A percentile compares a stretch with the other conserved stretches of the same genome.
These are phyloP conservation scores for Rhynchospora breviuscula DNA, from an alignment of 176 grass and related monocot species.

Conservation along the genomic window DNA sequence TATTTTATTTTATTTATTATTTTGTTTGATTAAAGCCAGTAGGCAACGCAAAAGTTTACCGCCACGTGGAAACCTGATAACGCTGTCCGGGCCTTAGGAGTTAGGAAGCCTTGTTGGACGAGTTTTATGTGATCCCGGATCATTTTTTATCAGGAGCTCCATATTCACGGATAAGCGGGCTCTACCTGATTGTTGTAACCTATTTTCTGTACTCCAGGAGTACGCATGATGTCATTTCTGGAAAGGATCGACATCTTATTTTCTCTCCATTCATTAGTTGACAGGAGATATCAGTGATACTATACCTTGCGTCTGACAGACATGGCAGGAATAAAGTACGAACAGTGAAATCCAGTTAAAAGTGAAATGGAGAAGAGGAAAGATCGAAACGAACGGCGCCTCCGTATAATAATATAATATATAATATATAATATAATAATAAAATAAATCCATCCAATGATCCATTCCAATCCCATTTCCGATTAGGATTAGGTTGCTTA, in stretches of 20 bases:
- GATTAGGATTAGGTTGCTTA: background rate
- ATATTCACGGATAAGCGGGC: background rate
- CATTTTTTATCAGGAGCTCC: background rate
- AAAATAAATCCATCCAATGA: too few relatives aligned
- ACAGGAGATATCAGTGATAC: background rate
- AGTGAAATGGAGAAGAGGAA: background rate
- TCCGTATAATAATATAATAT: too few relatives aligned
- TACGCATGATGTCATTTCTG: background rate
- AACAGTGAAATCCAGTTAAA: background rate
- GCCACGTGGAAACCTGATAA: slow-evolving; percentile 45
- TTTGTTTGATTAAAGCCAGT: too few relatives aligned
- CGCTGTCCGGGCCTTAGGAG: slow-evolving; percentile 29
- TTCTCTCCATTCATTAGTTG: background rate
- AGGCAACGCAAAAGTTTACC: background rate
- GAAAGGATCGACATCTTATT: background rate
- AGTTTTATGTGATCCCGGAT: background rate
- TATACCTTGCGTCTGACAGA: background rate
- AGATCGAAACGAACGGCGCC: background rate
- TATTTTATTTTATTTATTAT: too few relatives aligned
- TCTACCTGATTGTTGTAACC: background rate
- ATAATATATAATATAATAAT: too few relatives aligned
- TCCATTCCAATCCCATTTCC: background rate
- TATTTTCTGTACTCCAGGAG: background rate
- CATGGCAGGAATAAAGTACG: background rate
- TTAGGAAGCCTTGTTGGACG: background rate